These are phyloP conservation scores for Blastobotrys parvus DNA, from an alignment of 805 yeast genomes.

Conservation along the genomic window DNA sequence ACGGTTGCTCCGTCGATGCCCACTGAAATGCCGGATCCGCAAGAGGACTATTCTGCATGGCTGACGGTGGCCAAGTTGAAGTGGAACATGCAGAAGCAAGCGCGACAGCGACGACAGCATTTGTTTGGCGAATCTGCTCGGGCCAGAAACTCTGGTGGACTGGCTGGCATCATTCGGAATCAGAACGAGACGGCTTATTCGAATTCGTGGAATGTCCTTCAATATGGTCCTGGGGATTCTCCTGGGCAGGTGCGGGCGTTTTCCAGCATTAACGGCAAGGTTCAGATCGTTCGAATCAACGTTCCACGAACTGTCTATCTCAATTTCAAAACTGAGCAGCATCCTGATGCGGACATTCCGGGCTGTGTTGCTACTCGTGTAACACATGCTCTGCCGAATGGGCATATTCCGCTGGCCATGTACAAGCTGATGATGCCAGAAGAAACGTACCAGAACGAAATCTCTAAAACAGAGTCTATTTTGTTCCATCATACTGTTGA, in stretches of 20 bases:
- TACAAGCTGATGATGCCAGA: constrained; percentile 68
- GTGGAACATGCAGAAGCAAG: constrained; percentile 74
- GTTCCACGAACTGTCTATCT: constrained; percentile 69
- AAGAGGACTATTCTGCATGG: constrained; percentile 35
- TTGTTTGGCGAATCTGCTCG: constrained; percentile 64
- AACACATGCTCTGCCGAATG: constrained; percentile 61
- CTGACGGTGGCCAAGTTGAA: constrained; percentile 73
- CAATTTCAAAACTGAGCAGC: constrained; percentile 45
- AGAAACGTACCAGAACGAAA: constrained; percentile 45
- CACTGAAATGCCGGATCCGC: constrained; percentile 22
- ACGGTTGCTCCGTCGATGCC: constrained; percentile 16
- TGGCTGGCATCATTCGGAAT: constrained; percentile 61
- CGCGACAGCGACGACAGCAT: constrained; percentile 60
- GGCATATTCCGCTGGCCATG: constrained; percentile 40
- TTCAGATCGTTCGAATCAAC: constrained; percentile 65
- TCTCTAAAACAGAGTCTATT: constrained; percentile 49
- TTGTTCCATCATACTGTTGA: constrained; percentile 52
- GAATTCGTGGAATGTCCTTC: constrained; percentile 79
- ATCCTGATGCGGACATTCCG: constrained; percentile 36
- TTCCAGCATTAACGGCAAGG: constrained; percentile 57
- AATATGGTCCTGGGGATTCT: constrained; percentile 37
- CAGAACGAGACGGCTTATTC: constrained; percentile 70
- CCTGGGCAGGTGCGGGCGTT: constrained; percentile 77
- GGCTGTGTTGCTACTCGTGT: constrained; percentile 52
- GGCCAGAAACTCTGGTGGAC: constrained; percentile 34